Conservation (phyloP, 345 rosid species). For the Salix purpurea region DNA sequence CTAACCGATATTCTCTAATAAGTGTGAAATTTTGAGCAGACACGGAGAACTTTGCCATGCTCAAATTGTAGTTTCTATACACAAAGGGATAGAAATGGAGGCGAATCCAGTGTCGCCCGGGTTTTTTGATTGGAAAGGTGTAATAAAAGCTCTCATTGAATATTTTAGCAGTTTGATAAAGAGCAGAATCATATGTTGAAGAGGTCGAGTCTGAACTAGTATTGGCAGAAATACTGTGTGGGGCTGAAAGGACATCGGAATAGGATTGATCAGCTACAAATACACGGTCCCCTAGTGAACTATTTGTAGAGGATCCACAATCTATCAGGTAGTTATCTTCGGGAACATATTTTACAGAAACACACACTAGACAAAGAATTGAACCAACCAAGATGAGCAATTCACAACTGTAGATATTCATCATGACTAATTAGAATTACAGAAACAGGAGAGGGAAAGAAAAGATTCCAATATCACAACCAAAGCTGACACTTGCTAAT, state of each 20-base stretch:
- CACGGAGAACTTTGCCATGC: constrained; percentile 62
- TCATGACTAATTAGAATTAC: constrained; percentile 26
- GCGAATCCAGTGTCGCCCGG: constrained; percentile 66
- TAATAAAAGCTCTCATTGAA: constrained; percentile 40
- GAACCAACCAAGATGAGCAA: constrained; percentile 28
- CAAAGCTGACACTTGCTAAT: background rate
- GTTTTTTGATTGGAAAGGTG: constrained; percentile 42
- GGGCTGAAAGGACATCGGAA: constrained; percentile 7
- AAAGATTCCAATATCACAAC: background rate
- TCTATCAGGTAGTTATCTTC: constrained; percentile 49
- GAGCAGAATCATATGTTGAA: constrained; percentile 29
- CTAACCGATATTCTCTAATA: constrained; percentile 39
- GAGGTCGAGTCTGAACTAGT: constrained; percentile 24
- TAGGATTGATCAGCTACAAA: constrained; percentile 30
- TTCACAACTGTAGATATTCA: constrained; percentile 11
- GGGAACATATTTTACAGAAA: constrained; percentile 47
- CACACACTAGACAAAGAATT: constrained; percentile 20
- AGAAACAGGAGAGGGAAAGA: background rate
- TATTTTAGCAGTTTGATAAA: constrained; percentile 57
- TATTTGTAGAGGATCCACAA: constrained; percentile 61
- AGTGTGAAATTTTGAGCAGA: constrained; percentile 62
- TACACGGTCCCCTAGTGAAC: constrained; percentile 32
- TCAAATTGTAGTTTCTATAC: constrained; percentile 35
- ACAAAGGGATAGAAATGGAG: constrained; percentile 64
- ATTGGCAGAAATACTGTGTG: background rate